Conservation (phyloP, 192 early-diverging fungal species). For the Paraglomus brasilianum region DNA sequence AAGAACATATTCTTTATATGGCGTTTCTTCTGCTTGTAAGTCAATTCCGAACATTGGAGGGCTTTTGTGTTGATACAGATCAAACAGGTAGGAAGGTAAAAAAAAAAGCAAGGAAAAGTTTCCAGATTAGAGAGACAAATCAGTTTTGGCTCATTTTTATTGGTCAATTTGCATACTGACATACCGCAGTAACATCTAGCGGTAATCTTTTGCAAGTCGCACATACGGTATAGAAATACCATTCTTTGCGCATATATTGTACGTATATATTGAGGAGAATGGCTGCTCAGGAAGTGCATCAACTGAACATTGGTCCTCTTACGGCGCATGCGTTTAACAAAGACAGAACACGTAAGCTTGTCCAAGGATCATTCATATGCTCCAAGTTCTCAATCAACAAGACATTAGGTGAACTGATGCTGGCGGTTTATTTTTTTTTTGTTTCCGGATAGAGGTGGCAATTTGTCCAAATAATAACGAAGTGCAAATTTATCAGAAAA, state of each 20-base stretch:
- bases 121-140: too few species aligned
- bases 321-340: conserved; percentile 93
- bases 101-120: too few species aligned
- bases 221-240: too few species aligned
- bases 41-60: background rate
- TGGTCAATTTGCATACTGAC: too few species aligned
- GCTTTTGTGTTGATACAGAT: too few species aligned
- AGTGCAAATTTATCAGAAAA: conserved; percentile 82
- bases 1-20: conserved; percentile 82
- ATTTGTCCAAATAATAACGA: conserved; percentile 88
- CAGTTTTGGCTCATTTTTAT: too few species aligned
- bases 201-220: too few species aligned
- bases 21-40: conserved; percentile 30
- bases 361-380: background rate
- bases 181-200: too few species aligned
- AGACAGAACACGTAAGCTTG: conserved; percentile 76
- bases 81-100: too few species aligned
- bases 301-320: conserved; percentile 72
- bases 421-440: background rate
- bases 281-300: conserved; percentile 55
- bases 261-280: conserved; percentile 36
- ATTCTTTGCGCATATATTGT: too few species aligned
- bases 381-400: background rate
- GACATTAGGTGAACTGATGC: too few species aligned
- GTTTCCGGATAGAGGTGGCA: conserved; percentile 73